Base-by-base conservation (phyloP, 805 yeast species). In the Starmerella gropengiesseri region DNA sequence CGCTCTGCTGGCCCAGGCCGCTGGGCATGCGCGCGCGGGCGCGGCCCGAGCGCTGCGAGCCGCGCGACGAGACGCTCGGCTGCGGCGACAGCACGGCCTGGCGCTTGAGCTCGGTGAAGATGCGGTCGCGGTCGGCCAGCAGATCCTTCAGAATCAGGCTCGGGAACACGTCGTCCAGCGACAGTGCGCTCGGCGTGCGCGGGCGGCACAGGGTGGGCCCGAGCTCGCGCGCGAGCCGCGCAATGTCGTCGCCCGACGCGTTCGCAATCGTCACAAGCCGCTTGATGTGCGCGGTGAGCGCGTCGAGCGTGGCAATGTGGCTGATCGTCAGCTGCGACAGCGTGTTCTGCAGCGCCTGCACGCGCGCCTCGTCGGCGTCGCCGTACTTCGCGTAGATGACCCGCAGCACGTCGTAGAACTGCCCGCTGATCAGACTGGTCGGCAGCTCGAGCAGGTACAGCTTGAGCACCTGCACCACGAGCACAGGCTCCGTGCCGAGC, bases 401-500 rank as follows among this genome's bases (percentile, higher is more conserved):
- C 58, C 75, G 77, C 51, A 84, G 67, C 30, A 79, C 63, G 51
- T 81, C 91, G 56, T 77, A 80, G 46, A 73, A 65, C 36, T 72
- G 73, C 44, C 70, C 65, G 1, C 89, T 77, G 4, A 85, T 70
- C 31, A 84, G 59, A 2, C 91, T 78, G 48, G 78, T 84, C 0
- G 94, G 94, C 35, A 84, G 67, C 57, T 85, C 94, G 57, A 83
- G 64, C 22, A 84, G 63, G 60, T 81, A 84, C 27, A 83, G 67
- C 57, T 81, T 80, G 51, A 84, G 67, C 3, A 76, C 76, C 52
- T 78, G 74, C 4, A 86, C 79, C 5, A 47, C 37, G 8, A 81
- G 71, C 0, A 75, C 69, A 37, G 75, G 70, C 29, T 63, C 62
- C 40, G 64, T 62, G 8, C 66, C 58, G 1, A 58, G 46, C 37